phyloP scores from a whole-genome alignment of 495 filamentous ascomycete genomes.

The Cercophora sp. region DNA sequence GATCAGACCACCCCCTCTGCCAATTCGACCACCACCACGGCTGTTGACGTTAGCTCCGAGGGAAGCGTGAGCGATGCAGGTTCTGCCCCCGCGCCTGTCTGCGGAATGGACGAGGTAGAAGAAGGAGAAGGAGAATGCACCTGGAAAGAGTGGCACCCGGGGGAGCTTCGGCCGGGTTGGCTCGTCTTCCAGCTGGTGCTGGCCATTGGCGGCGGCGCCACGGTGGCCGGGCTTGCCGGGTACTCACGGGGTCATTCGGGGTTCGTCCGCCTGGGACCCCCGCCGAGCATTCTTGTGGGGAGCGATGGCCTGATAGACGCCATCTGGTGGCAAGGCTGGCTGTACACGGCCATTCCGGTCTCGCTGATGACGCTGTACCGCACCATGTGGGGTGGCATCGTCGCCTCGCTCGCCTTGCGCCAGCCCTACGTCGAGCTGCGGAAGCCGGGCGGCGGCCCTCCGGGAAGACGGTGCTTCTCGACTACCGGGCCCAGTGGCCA shows the following conservation, averaged over 20 bases:
- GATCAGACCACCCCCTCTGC: not conserved
- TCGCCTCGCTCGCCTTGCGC: slow-evolving; percentile 1
- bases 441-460: slow-evolving; percentile 2
- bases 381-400: not conserved
- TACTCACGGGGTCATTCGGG: slow-evolving; percentile 1
- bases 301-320: not conserved
- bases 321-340: not conserved
- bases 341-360: slow-evolving; percentile 3
- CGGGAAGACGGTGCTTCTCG: slow-evolving; percentile 3
- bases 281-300: not conserved
- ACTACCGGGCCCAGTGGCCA: slow-evolving; percentile 3
- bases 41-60: not conserved
- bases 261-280: not conserved
- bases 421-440: slow-evolving; percentile 2
- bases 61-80: not conserved
- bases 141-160: slow-evolving; percentile 8
- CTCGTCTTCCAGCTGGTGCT: slow-evolving; percentile 1
- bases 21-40: not conserved
- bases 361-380: slow-evolving; percentile 4
- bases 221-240: not conserved
- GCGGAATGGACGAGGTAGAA: not conserved
- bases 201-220: not conserved
- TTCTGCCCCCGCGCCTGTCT: not conserved
- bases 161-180: not conserved
- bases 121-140: not conserved